Conservation (phyloP, 2,329 filamentous ascomycete species). For the Penicillium nordicum region DNA sequence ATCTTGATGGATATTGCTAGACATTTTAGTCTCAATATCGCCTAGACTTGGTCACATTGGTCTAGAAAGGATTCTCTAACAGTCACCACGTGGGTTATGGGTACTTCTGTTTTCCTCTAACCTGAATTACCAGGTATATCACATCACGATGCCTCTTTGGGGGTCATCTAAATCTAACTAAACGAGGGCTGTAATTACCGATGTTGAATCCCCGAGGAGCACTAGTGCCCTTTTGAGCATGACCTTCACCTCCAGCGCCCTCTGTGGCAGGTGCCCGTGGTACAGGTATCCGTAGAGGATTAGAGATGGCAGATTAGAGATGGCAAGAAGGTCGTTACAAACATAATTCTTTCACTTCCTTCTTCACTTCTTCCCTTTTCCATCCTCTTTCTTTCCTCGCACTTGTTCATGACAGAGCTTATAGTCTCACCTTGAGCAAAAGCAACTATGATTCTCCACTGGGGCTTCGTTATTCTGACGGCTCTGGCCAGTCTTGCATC, state of each 20-base stretch:
- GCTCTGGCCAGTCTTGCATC: conserved; percentile 15
- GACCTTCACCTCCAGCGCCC: not conserved
- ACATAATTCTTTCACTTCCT: no score
- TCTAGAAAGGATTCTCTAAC: no score
- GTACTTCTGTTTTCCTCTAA: no score
- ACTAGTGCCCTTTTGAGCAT: not conserved
- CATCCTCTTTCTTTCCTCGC: not conserved
- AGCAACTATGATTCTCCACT: not conserved
- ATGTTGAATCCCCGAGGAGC: not conserved
- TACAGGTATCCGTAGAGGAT: not conserved
- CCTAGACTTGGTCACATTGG: not conserved
- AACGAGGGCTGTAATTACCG: not conserved
- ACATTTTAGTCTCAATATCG: not conserved
- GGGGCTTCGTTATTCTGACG: not conserved
- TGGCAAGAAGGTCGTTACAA: not conserved
- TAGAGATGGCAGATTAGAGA: not conserved
- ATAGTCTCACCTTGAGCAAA: not conserved
- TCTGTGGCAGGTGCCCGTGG: not conserved
- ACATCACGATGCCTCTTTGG: not conserved
- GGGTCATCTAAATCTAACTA: not conserved
- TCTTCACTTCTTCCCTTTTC: no score
- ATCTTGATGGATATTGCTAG: not conserved
- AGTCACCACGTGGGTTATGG: not conserved
- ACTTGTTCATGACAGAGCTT: not conserved
- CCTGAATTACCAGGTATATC: not conserved